These are phyloP conservation scores for Pseudodiploospora longispora DNA, from an alignment of 2,329 filamentous ascomycete species.

Conservation along the genomic window DNA sequence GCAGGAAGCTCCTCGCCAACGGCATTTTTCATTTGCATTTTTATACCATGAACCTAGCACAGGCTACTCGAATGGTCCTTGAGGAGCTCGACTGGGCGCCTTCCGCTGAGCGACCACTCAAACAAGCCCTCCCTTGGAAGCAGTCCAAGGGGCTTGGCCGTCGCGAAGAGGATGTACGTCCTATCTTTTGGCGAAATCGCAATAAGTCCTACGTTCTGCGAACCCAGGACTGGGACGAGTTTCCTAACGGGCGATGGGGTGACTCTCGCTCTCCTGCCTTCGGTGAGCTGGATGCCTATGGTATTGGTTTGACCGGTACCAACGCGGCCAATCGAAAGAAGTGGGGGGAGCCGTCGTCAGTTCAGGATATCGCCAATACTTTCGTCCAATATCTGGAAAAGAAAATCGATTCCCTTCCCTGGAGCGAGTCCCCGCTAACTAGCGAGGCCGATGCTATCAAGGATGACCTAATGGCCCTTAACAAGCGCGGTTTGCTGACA, in stretches of 20 bases:
- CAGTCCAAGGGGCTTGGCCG: conserved; percentile 85
- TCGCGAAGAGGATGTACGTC: conserved; percentile 88
- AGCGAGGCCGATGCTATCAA: conserved; percentile 74
- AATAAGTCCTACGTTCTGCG: conserved; percentile 93
- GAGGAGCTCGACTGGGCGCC: conserved; percentile 82
- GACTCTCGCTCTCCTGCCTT: conserved; percentile 94
- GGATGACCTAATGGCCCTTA: conserved; percentile 69
- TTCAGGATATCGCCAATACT: conserved; percentile 72
- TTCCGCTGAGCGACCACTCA: conserved; percentile 65
- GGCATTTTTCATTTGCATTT: conserved; percentile 91
- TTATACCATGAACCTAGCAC: conserved; percentile 98
- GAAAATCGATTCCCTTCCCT: conserved; percentile 74
- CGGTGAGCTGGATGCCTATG: conserved; percentile 89
- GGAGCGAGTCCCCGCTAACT: conserved; percentile 86
- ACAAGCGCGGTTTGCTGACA: conserved; percentile 79
- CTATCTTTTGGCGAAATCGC: conserved; percentile 97
- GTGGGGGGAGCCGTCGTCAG: conserved; percentile 77
- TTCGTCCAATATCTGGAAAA: conserved; percentile 82
- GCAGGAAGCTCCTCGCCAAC: conserved; percentile 70
- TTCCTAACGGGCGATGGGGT: conserved; percentile 97
- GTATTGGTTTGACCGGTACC: conserved; percentile 85
- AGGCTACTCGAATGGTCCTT: conserved; percentile 87
- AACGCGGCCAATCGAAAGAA: conserved; percentile 94
- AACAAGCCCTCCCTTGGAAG: conserved; percentile 92
- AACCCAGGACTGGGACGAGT: conserved; percentile 98